Evolutionary conservation across 805 yeast genomes (phyloP), one percentile per base, ranked within the genome.

Genomic region (Zygosaccharomyces rouxii): DNA sequence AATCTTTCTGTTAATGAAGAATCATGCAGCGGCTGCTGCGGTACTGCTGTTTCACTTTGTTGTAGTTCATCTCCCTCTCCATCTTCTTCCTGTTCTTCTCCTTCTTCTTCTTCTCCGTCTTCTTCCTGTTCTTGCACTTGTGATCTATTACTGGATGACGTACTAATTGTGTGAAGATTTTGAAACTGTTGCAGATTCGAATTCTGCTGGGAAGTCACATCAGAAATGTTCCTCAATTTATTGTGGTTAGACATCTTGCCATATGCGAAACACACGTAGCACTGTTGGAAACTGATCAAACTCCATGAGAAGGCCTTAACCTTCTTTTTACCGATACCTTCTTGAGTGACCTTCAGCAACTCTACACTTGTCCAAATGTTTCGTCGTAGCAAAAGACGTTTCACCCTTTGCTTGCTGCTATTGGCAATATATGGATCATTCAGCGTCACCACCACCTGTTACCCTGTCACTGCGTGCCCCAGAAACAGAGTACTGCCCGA

Each of bases 131-230:
- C 5, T 33, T 33, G 21, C 10, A 33, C 19, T 33, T 33, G 37
- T 7, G 37, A 33, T 14, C 4, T 16, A 14, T 16, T 18, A 33
- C 19, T 33, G 6, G 44, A n/a, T 11, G 44, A 28, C 13, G 31
- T 58, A 25, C 78, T 73, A 42, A 66, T 69, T 1, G 78, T 67
- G 50, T 73, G 78, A 47, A 75, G 60, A 48, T 67, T 73, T 46
- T 74, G 75, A 42, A 76, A 59, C 47, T 76, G 80, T 21, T 73
- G 70, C 50, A 73, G 68, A 53, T 75, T 76, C 48, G 72, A 75
- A 33, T 71, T 67, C 45, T 73, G 71, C 48, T 76, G 80, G 46
- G 79, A 72, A 35, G 65, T 58, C 53, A 66, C 64, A 38, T 67
- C 68, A 26, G 71, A 62, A 42, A 64, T 57, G 37, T 54, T 59